A percentile compares a stretch with the other conserved stretches of the same genome.
Conservation (phyloP, 2,329 filamentous ascomycete genomes). For the Pestalotiopsis fici region DNA sequence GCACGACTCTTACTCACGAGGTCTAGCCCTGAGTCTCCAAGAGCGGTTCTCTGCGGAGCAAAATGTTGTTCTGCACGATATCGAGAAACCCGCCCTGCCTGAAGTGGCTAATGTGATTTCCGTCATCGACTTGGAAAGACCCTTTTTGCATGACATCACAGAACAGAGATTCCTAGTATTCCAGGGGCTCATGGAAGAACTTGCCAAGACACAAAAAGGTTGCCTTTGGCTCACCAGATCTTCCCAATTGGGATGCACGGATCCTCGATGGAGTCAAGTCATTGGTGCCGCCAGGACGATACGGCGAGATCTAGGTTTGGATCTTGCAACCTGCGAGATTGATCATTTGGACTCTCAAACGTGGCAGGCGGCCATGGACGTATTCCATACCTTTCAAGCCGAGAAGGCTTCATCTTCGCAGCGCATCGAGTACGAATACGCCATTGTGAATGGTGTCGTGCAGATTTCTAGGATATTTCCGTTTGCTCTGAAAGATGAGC, state of each 20-base stretch:
- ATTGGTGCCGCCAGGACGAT: background rate
- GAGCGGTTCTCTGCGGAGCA: background rate
- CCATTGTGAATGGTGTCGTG: background rate
- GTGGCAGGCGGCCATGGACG: background rate
- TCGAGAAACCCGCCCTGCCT: background rate
- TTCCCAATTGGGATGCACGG: background rate
- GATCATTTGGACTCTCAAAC: background rate
- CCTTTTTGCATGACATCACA: background rate
- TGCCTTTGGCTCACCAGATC: slow-evolving; percentile 4
- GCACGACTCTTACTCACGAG: too few relatives aligned
- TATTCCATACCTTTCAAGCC: slow-evolving; percentile 15
- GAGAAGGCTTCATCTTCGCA: slow-evolving; percentile 14
- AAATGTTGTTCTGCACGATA: background rate
- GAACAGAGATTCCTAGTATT: background rate
- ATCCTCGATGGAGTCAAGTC: background rate
- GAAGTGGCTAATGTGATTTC: background rate
- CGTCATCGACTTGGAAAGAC: background rate
- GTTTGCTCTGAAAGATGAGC: background rate
- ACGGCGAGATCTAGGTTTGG: background rate
- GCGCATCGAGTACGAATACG: slow-evolving; percentile 26
- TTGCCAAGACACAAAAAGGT: background rate
- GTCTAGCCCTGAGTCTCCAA: too few relatives aligned
- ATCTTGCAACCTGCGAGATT: slow-evolving; percentile 1
- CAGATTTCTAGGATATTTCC: background rate
- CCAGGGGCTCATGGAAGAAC: background rate